Base-by-base conservation (phyloP, 805 yeast genomes). In the Saccharomycopsis javanensis region DNA sequence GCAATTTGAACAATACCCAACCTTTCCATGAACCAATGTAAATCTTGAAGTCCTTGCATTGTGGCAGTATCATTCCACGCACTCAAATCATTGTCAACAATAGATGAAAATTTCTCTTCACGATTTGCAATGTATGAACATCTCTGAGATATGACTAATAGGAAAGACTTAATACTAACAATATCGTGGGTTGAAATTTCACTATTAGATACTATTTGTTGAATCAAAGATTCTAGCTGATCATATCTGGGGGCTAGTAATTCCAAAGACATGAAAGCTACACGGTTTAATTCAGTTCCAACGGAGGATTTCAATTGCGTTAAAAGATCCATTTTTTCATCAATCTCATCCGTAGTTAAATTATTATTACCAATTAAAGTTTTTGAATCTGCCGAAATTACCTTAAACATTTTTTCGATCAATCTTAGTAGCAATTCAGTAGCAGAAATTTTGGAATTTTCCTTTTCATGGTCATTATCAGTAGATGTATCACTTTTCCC, bases 11-110 rank as follows among this genome's bases (percentile, higher is more conserved):
- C 98, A 56, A 94, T 88, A 2, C 99, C 99, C 54, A 95, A 78
- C 64, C 97, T 79, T 70, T 91, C 98, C 98, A 94, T 92, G 64
- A 94, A 94, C 98, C 98, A 94, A 60, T 89, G 96, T 50, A 95
- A 75, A 66, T 92, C 96, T 66, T 84, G 75, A 30, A 94, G 73
- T 0, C 97, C 97, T 66, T 89, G 89, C 61, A 88, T 90, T 0
- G 97, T 92, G 10, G 81, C 83, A 20, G 90, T 92, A 51, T 91
- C 90, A 0, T 92, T 84, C 99, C 99, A 94, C 0, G 96, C 91
- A 11, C 79, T 72, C 53, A 95, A 74, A 62, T 94, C 97, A 0
- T 97, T 96, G 67, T 94, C 99, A 1, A 95, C 99, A 57, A 95
- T 86, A 50, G 82, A 78, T 20, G 88, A 79, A 69, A 94, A 95